Conservation (phyloP, 192 early-diverging fungal species). For the Gryganskiella cystojenkinii region DNA sequence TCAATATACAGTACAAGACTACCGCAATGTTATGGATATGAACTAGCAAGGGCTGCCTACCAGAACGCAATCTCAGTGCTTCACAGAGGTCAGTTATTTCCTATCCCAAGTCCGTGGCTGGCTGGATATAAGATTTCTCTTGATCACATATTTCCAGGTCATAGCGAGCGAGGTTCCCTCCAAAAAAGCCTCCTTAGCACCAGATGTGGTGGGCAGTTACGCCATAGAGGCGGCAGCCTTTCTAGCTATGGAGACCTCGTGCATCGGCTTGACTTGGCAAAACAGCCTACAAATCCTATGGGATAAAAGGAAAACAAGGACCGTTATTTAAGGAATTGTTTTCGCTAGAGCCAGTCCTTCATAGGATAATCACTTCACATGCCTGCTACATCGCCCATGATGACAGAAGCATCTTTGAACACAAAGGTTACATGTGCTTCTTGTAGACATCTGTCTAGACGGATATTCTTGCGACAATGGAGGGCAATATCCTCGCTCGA, state of each 20-base stretch:
- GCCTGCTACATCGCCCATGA: constrained; percentile 25
- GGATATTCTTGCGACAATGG: too few species aligned
- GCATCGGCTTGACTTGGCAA: constrained; percentile 22
- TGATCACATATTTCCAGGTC: constrained; percentile 21
- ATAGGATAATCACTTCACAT: constrained; percentile 21
- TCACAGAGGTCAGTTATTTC: constrained; percentile 18
- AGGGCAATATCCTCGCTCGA: too few species aligned
- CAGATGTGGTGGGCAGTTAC: constrained; percentile 26
- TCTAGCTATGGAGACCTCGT: constrained; percentile 17
- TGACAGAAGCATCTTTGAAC: constrained; percentile 21
- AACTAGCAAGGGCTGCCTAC: constrained; percentile 3
- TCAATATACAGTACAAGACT: constrained; percentile 4
- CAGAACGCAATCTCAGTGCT: constrained; percentile 7
- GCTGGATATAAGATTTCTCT: too few species aligned
- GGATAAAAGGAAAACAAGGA: constrained; percentile 10
- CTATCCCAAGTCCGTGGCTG: too few species aligned
- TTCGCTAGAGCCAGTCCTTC: constrained; percentile 13
- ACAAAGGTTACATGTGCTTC: constrained; percentile 13
- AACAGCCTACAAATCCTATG: constrained; percentile 27
- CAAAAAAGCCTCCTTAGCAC: constrained; percentile 20
- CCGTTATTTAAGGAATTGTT: constrained; percentile 8
- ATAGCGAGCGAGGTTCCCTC: constrained; percentile 21
- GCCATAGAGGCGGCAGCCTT: constrained; percentile 12
- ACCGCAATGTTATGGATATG: neutral
- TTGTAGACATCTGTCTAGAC: constrained; percentile 20